Conservation (phyloP, 2,329 filamentous ascomycete species). For the Neofusicoccum parvum region DNA sequence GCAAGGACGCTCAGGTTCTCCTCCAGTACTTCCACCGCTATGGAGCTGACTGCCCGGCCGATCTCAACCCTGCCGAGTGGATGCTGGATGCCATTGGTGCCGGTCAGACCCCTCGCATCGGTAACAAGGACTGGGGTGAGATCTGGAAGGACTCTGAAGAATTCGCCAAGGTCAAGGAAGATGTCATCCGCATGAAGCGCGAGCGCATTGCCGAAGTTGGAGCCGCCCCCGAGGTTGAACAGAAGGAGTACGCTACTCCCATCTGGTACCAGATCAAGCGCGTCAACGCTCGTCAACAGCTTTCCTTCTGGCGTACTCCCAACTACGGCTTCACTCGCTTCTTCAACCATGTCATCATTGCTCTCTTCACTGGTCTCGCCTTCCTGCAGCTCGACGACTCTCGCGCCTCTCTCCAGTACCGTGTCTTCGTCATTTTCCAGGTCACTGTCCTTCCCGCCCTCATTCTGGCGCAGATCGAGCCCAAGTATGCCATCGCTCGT, state of each 20-base stretch:
- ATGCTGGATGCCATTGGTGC: conserved; percentile 86
- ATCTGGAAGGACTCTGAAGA: conserved; percentile 77
- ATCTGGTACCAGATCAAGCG: conserved; percentile 75
- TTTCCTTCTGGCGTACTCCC: conserved; percentile 81
- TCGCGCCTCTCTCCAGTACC: conserved; percentile 76
- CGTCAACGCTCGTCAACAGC: conserved; percentile 72
- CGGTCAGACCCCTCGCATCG: conserved; percentile 70
- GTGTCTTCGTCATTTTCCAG: conserved; percentile 89
- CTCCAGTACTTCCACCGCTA: conserved; percentile 56
- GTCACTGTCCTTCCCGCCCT: conserved; percentile 81
- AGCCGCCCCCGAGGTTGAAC: conserved; percentile 48
- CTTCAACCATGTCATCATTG: conserved; percentile 81
- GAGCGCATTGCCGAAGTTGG: conserved; percentile 55
- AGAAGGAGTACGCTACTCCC: conserved; percentile 82
- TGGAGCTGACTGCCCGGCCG: conserved; percentile 61
- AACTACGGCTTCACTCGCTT: conserved; percentile 88
- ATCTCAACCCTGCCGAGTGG: conserved; percentile 67
- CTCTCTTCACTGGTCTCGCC: conserved; percentile 75
- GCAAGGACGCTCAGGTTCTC: conserved; percentile 71
- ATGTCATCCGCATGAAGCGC: conserved; percentile 68
- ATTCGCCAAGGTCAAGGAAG: conserved; percentile 65
- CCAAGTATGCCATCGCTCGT: conserved; percentile 78
- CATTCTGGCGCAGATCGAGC: conserved; percentile 81
- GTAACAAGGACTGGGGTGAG: conserved; percentile 76
- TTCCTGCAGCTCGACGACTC: conserved; percentile 79